These are phyloP conservation scores for rapeseed (Brassica napus) DNA, from an alignment of 345 rosid species.

Conservation along the genomic window DNA sequence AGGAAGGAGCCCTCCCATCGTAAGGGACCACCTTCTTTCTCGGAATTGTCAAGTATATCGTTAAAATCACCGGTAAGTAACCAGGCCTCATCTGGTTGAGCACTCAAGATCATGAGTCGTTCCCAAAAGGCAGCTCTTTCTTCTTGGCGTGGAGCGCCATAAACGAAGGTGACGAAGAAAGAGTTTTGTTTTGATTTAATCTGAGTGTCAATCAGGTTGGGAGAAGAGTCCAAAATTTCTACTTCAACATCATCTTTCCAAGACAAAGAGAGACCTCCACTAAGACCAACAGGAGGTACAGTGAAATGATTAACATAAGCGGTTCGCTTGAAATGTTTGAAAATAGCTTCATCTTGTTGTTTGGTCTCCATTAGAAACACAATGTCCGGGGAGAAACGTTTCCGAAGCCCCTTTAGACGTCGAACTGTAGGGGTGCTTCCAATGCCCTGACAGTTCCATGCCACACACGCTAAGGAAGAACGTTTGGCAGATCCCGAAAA, in stretches of 20 bases:
- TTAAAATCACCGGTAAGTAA: neutral
- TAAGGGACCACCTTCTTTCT: neutral
- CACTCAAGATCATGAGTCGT: too few species aligned
- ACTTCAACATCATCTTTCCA: neutral
- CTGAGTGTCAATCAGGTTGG: neutral
- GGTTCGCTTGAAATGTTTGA: neutral
- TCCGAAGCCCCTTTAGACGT: neutral
- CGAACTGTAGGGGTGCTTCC: neutral
- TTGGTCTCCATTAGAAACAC: neutral
- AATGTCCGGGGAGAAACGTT: neutral
- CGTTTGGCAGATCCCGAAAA: neutral
- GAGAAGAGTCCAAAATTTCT: neutral
- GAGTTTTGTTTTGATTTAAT: neutral
- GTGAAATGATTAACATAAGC: neutral
- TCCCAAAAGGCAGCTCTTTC: neutral
- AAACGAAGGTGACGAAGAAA: neutral
- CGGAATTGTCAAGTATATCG: neutral
- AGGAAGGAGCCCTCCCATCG: neutral
- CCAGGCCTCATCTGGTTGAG: neutral
- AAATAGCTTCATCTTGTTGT: neutral
- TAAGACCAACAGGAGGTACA: neutral
- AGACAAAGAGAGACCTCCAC: neutral
- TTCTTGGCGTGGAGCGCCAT: neutral
- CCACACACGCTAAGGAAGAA: neutral
- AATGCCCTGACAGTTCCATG: neutral